Evolutionary conservation across 2,329 filamentous ascomycete species (phyloP), one percentile per base, ranked within the genome.

Genomic region (Cladosporium sp.): DNA sequence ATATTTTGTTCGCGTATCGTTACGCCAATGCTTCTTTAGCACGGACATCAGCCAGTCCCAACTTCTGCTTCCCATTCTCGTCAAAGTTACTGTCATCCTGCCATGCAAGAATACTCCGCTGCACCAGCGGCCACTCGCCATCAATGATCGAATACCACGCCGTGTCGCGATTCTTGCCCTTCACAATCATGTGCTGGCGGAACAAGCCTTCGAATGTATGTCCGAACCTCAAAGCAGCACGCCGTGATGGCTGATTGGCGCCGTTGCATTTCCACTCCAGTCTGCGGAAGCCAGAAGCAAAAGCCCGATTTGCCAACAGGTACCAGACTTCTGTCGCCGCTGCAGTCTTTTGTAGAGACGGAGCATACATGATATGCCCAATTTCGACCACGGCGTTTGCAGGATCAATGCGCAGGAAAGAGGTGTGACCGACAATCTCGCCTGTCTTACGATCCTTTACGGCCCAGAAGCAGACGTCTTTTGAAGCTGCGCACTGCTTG

Each of bases 201-300:
- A 87, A 86, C 0, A 78, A 63, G 0, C 85, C 85, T 67, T 88
- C 85, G 62, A 71, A 82, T 0, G 67, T 68, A 62, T 87, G 88
- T 0, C 85, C 85, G 7, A 86, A 67, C 2, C 85, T 72, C 62
- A 71, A 56, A 0, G 85, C 85, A 0, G 85, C 84, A 3, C 76
- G 71, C 12, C 76, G 71, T 44, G 82, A 85, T 0, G 78, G 73
- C 40, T 64, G 72, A 65, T 88, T 88, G 12, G 83, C 70, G 15
- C 75, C 64, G 65, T 87, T 78, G 54, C 82, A 83, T 64, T 87
- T 88, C 84, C 85, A 88, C 69, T 87, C 84, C 6, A 85, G 77
- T 9, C 85, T 73, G 2, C 78, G 68, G 65, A 83, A 85, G 12
- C 58, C 37, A 2, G 76, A 73, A 3, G 81, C 77, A 62, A 87